These are phyloP conservation scores for Prunus padus DNA, from an alignment of 306 rosid species.

Conservation along the genomic window DNA sequence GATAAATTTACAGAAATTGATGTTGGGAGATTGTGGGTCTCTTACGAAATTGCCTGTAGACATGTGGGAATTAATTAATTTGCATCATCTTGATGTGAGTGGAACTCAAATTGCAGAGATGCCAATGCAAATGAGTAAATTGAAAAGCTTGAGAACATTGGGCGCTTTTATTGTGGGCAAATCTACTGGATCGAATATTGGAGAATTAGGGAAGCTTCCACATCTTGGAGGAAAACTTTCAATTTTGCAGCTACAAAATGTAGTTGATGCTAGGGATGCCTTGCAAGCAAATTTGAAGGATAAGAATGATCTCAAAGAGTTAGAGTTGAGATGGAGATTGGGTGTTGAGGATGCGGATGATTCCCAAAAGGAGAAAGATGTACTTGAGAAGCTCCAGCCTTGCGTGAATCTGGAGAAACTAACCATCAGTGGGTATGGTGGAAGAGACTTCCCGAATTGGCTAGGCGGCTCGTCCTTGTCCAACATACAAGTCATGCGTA, in stretches of 20 bases:
- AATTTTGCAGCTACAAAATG: conserved; percentile 4
- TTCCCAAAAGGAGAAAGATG: neutral
- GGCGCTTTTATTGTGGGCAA: neutral
- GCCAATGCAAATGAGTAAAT: neutral
- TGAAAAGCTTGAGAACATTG: neutral
- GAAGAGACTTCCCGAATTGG: conserved; percentile 18
- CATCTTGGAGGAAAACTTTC: neutral
- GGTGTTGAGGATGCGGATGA: accelerated
- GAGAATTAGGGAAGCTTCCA: neutral
- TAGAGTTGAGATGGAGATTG: conserved; percentile 17
- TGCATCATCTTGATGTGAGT: neutral
- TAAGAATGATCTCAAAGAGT: conserved; percentile 1
- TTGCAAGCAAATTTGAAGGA: conserved; percentile 15
- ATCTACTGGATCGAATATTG: neutral
- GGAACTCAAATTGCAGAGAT: neutral
- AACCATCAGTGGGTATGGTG: neutral
- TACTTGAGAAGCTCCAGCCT: conserved; percentile 2
- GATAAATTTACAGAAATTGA: neutral
- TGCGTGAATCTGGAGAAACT: neutral
- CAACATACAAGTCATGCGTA: neutral
- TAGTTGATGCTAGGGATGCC: conserved; percentile 1
- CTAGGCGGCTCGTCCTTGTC: neutral
- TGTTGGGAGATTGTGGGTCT: neutral
- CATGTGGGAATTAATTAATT: neutral
- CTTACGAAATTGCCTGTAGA: conserved; percentile 9